Evolutionary conservation across 352 stramenopile species (phyloP).

Genomic region (Pythium volutum): DNA sequence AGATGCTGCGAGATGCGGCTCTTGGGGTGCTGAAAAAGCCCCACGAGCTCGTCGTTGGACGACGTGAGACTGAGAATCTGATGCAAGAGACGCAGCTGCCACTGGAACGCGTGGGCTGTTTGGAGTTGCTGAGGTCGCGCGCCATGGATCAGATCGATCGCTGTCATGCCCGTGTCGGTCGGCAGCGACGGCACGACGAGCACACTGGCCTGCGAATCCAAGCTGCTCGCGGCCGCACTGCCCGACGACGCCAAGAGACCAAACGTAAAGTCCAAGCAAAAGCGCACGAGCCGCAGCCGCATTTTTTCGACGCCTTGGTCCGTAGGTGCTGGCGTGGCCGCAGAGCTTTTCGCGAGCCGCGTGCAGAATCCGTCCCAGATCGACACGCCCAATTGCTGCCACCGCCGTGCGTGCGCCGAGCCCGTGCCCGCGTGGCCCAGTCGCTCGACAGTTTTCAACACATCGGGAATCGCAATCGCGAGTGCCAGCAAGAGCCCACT

Average conservation of each 20-base stretch:
- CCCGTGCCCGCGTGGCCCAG: conserved; percentile 17
- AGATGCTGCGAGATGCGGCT: conserved; percentile 34
- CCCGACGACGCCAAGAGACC: conserved; percentile 24
- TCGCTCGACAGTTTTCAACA: conserved; percentile 38
- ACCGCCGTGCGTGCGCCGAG: not conserved
- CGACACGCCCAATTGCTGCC: conserved; percentile 7
- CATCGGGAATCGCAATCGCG: conserved; percentile 48
- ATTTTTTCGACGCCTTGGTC: conserved; percentile 27
- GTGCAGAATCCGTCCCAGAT: conserved; percentile 45
- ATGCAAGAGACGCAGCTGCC: conserved; percentile 46
- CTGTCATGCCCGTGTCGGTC: conserved; percentile 21
- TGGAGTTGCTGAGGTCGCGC: not conserved
- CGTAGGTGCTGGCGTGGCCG: not conserved
- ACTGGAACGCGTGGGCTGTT: conserved; percentile 19
- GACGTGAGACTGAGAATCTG: conserved; percentile 27
- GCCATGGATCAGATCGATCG: conserved; percentile 19
- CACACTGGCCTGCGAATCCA: conserved; percentile 20
- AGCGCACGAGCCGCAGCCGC: conserved; percentile 36
- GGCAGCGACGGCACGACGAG: conserved; percentile 9
- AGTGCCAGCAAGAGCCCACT: conserved; percentile 34
- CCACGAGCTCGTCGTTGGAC: conserved; percentile 25
- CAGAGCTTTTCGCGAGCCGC: conserved; percentile 28
- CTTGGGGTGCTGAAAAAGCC: conserved; percentile 47
- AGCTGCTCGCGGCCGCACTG: not conserved
- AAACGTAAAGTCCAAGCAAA: conserved; percentile 58